Conservation (phyloP, 352 stramenopile genomes). For the Aphanomyces cochlioides region DNA sequence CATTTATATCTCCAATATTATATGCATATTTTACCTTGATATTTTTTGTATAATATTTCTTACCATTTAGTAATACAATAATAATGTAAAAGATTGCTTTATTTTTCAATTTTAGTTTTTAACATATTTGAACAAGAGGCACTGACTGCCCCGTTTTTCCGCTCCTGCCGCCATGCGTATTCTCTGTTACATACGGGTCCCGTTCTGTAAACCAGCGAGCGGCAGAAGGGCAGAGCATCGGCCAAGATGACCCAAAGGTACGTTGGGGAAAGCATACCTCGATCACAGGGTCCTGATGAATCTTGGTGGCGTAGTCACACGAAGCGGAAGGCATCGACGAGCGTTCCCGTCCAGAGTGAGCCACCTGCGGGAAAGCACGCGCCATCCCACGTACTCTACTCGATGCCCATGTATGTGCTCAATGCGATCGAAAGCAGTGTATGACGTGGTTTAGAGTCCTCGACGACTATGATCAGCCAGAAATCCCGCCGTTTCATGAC, state of each 20-base stretch:
- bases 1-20: no score
- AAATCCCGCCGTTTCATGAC: constrained; percentile 64
- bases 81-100: no score
- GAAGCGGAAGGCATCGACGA: constrained; percentile 77
- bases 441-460: constrained; percentile 32
- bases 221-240: neutral
- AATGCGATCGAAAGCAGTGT: neutral
- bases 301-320: neutral
- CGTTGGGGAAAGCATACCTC: no score
- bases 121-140: no score
- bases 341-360: constrained; percentile 70
- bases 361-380: constrained; percentile 60
- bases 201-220: neutral
- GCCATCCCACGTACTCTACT: constrained; percentile 17
- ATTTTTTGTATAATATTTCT: no score
- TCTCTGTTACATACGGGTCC: neutral
- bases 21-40: no score
- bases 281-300: neutral
- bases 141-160: no score
- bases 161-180: neutral
- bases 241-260: constrained; percentile 14
- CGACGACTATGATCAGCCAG: constrained; percentile 49
- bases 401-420: constrained; percentile 20
- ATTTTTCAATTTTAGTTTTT: no score
- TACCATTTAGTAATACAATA: no score